Percentiles rank a stretch among this genome's conserved stretches.
phyloP scores from a whole-genome alignment of 2,329 filamentous ascomycete species.

The Metarhizium sp. region DNA sequence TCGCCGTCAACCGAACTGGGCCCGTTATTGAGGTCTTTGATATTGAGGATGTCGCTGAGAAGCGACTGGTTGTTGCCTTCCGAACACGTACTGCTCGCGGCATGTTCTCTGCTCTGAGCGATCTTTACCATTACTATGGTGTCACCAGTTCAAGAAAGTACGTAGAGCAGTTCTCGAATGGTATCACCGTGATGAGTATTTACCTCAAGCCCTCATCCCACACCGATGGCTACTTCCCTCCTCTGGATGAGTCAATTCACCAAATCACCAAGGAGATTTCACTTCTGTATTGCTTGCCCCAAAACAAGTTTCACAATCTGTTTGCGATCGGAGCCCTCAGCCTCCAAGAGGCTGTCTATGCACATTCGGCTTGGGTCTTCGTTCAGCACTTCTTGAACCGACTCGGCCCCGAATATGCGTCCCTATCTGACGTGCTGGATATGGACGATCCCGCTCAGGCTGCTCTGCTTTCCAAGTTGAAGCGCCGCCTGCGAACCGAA shows the following conservation, averaged over 20 bases:
- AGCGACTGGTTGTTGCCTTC: slow-evolving; percentile 90
- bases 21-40: slow-evolving; percentile 98
- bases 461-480: slow-evolving; percentile 84
- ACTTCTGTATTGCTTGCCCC: slow-evolving; percentile 91
- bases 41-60: slow-evolving; percentile 83
- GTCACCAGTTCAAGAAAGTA: slow-evolving; percentile 95
- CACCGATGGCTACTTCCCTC: slow-evolving; percentile 52
- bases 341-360: slow-evolving; percentile 93
- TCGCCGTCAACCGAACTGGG: slow-evolving; percentile 74
- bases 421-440: slow-evolving; percentile 73
- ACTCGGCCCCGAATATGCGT: slow-evolving; percentile 83
- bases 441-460: slow-evolving; percentile 73
- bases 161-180: slow-evolving; percentile 97
- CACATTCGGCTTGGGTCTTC: slow-evolving; percentile 95
- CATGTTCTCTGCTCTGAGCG: slow-evolving; percentile 88
- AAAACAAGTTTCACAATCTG: slow-evolving; percentile 88
- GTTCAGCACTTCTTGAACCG: slow-evolving; percentile 97
- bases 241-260: slow-evolving; percentile 89
- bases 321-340: slow-evolving; percentile 82
- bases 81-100: slow-evolving; percentile 86
- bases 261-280: slow-evolving; percentile 99
- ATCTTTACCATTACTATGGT: slow-evolving; percentile 98
- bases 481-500: slow-evolving; percentile 88
- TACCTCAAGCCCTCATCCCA: slow-evolving; percentile 71
- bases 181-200: slow-evolving; percentile 92